phyloP scores from a whole-genome alignment of 2,329 filamentous ascomycete species.

The Sporothrix luriei region DNA sequence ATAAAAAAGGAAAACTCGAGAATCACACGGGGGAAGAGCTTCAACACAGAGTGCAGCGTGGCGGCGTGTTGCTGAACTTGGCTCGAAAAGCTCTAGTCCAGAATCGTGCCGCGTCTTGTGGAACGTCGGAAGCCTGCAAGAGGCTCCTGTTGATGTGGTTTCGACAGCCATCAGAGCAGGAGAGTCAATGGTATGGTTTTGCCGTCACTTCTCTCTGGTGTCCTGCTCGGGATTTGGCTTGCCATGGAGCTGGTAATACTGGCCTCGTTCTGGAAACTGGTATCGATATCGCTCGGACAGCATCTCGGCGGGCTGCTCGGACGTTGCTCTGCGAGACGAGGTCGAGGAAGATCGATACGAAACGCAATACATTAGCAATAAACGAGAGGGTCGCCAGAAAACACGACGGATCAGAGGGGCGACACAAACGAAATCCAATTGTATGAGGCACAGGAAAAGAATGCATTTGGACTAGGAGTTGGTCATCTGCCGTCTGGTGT shows the following conservation, averaged over 20 bases:
- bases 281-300: not conserved
- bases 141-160: not conserved
- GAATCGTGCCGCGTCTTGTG: constrained; percentile 6
- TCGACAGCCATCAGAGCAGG: not conserved
- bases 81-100: not conserved
- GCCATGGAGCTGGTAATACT: no score
- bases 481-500: not conserved
- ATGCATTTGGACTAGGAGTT: not conserved
- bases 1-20: not conserved
- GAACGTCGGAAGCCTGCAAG: not conserved
- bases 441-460: not conserved
- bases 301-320: not conserved
- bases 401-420: not conserved
- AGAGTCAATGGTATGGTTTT: not conserved
- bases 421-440: not conserved
- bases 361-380: not conserved
- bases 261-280: not conserved
- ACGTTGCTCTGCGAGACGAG: not conserved
- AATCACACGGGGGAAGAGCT: not conserved
- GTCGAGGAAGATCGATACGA: not conserved
- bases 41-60: not conserved
- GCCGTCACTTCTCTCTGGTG: not conserved
- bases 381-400: not conserved
- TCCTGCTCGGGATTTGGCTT: not conserved
- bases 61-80: not conserved